Percentiles rank a stretch among this genome's conserved stretches.
phyloP scores from a whole-genome alignment of 371 early-diverging fungal species.

The Aphelidium insulamus region DNA sequence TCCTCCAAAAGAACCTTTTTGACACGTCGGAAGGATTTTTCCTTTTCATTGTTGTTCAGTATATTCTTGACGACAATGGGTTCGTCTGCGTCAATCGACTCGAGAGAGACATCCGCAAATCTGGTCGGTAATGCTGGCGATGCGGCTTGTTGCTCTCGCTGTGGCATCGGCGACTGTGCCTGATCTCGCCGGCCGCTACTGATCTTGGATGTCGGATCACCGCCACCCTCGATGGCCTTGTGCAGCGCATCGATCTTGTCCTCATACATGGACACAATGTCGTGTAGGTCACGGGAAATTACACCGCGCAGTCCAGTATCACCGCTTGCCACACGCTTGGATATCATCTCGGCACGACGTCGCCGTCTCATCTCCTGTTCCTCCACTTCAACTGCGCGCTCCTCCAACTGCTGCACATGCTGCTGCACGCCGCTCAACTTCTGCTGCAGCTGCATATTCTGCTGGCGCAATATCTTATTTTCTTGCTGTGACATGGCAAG shows the following conservation, averaged over 20 bases:
- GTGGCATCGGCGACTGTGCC: neutral
- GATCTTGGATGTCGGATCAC: neutral
- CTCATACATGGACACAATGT: conserved; percentile 14
- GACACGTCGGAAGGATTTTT: too few relatives aligned
- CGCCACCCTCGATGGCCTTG: neutral
- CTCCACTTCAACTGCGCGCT: neutral
- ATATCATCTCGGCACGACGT: conserved; percentile 7
- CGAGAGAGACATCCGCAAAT: neutral
- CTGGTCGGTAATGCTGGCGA: neutral
- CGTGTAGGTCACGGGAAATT: conserved; percentile 9
- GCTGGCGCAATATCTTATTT: too few relatives aligned
- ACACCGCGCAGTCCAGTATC: conserved; percentile 7
- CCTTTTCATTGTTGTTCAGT: too few relatives aligned
- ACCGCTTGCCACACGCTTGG: conserved; percentile 4
- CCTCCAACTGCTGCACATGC: neutral
- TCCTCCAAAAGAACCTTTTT: too few relatives aligned
- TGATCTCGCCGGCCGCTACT: neutral
- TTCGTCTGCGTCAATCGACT: neutral
- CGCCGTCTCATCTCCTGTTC: conserved; percentile 5
- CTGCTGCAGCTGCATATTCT: too few relatives aligned
- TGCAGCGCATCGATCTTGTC: conserved; percentile 1
- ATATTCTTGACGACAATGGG: conserved; percentile 4
- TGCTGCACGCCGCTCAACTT: too few relatives aligned
- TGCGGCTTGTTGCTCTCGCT: too few relatives aligned
- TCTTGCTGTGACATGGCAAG: too few relatives aligned